phyloP scores from a whole-genome alignment of 2,329 filamentous ascomycete genomes.

The Curvularia verruculosa region DNA sequence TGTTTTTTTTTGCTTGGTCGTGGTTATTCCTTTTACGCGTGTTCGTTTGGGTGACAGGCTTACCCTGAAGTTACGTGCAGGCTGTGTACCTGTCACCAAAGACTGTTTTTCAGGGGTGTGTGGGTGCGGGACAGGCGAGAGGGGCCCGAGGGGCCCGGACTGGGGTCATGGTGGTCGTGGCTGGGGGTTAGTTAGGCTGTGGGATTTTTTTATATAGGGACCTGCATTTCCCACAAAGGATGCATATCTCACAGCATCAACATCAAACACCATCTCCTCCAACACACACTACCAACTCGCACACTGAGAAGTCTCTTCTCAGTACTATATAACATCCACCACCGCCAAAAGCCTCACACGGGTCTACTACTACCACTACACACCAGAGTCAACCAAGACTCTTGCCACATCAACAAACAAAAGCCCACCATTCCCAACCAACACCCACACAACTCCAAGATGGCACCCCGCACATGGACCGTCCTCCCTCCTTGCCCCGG shows the following conservation, averaged over 20 bases:
- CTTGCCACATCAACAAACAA: neutral
- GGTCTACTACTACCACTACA: neutral
- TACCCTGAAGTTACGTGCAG: slow-evolving; percentile 5
- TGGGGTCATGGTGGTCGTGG: too few relatives aligned
- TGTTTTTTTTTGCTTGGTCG: neutral
- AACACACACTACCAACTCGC: neutral
- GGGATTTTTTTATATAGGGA: neutral
- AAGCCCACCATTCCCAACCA: neutral
- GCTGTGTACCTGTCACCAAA: neutral
- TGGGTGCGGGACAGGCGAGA: too few relatives aligned
- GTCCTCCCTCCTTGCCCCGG: slow-evolving; percentile 7
- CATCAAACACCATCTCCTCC: neutral
- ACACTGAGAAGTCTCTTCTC: neutral
- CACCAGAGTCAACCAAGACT: neutral
- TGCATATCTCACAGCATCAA: neutral
- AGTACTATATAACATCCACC: too few relatives aligned
- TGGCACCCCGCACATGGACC: slow-evolving; percentile 7
- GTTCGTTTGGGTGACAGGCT: slow-evolving; percentile 6
- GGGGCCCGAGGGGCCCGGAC: neutral
- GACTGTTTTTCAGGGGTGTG: neutral
- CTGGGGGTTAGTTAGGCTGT: neutral
- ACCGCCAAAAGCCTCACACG: too few relatives aligned
- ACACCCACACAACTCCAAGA: neutral
- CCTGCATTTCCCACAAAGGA: neutral
- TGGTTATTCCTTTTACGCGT: slow-evolving; percentile 2